Percentiles rank a stretch among this genome's conserved stretches.
Evolutionary conservation across 2,329 filamentous ascomycete species (phyloP).

Genomic region (Zymoseptoria tritici): DNA sequence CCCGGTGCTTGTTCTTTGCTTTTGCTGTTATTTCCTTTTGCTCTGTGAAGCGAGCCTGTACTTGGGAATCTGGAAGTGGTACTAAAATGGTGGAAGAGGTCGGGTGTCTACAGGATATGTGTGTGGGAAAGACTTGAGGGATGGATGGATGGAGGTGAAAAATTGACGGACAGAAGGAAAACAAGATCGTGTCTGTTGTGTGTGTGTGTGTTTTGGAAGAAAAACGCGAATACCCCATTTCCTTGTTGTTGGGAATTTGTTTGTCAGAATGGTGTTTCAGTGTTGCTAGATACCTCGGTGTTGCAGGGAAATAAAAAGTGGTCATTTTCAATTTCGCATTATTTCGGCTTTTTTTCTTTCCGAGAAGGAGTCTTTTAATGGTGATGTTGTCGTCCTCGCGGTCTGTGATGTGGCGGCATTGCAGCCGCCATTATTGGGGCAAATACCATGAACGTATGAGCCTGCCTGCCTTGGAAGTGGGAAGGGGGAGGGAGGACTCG

Average conservation of each 20-base stretch:
- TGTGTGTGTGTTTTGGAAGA: not conserved
- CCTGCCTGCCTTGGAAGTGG: too few species aligned
- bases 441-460: too few species aligned
- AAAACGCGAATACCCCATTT: not conserved
- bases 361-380: too few species aligned
- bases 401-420: too few species aligned
- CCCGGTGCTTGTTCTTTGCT: not conserved
- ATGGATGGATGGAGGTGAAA: not conserved
- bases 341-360: too few species aligned
- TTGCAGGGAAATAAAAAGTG: not conserved
- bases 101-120: not conserved
- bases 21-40: not conserved
- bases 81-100: not conserved
- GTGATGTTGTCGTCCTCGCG: too few species aligned
- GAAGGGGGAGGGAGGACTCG: too few species aligned
- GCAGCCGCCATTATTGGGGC: too few species aligned
- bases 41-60: not conserved
- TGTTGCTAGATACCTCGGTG: not conserved
- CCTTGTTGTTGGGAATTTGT: not conserved
- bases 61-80: not conserved
- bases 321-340: not conserved
- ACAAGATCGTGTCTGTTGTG: not conserved
- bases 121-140: not conserved
- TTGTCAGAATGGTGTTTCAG: not conserved
- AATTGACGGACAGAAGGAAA: not conserved